phyloP scores from a whole-genome alignment of 1,284 basidiomycete genomes.

The Baeospora myosura region DNA sequence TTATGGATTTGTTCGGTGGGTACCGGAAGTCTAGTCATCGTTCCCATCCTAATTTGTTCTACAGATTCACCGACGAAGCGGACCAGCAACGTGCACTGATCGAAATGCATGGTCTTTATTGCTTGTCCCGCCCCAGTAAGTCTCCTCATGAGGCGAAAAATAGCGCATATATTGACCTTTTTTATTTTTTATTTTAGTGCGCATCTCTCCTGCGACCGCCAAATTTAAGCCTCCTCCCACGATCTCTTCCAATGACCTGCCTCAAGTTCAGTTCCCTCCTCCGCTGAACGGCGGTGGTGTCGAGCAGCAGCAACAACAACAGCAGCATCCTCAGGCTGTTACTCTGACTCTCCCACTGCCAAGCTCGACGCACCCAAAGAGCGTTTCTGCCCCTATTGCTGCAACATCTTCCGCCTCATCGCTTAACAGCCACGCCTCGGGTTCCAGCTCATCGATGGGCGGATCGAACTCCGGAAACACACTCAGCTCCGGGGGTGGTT shows the following conservation, averaged over 20 bases:
- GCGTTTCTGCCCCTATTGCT: slow-evolving; percentile 54
- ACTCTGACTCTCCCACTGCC: slow-evolving; percentile 38
- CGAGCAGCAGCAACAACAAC: too few relatives aligned
- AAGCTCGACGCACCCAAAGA: slow-evolving; percentile 31
- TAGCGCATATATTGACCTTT: slow-evolving; percentile 23
- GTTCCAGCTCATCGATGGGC: slow-evolving; percentile 46
- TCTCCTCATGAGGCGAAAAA: too few relatives aligned
- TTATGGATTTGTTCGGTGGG: slow-evolving; percentile 82
- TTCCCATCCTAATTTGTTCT: slow-evolving; percentile 10
- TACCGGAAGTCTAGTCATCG: slow-evolving; percentile 9
- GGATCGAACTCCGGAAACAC: slow-evolving; percentile 50
- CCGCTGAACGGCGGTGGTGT: too few relatives aligned
- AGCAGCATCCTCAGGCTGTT: slow-evolving; percentile 31
- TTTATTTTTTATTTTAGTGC: slow-evolving; percentile 56
- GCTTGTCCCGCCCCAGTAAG: slow-evolving; percentile 77
- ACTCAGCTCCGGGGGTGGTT: slow-evolving; percentile 48
- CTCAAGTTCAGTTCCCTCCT: slow-evolving; percentile 3
- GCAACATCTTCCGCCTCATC: slow-evolving; percentile 28
- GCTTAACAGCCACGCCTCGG: background rate
- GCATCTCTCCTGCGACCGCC: slow-evolving; percentile 83
- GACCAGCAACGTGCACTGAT: slow-evolving; percentile 84
- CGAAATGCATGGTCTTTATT: slow-evolving; percentile 86
- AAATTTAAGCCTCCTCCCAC: slow-evolving; percentile 64
- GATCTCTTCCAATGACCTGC: slow-evolving; percentile 16
- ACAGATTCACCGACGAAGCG: slow-evolving; percentile 75